Evolutionary conservation across 2,329 filamentous ascomycete genomes (phyloP), one percentile per base, ranked within the genome.

Genomic region (Colletotrichum sp.): DNA sequence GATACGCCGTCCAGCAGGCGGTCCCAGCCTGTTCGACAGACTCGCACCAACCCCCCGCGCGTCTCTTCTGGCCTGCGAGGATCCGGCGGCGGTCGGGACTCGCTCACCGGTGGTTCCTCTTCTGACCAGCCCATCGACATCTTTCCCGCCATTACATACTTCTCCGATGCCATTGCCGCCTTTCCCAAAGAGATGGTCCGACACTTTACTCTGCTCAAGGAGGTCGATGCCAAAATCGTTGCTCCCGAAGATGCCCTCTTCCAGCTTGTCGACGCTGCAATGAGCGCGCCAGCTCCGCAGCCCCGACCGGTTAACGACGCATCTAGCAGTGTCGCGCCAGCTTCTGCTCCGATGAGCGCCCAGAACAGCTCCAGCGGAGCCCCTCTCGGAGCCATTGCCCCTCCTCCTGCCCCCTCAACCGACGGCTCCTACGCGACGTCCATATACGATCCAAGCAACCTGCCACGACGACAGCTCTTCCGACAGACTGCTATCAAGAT

Each of bases 171-270:
- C 78, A 95, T 99, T 82, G 93, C 95, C 67, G 96, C 96, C 52
- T 91, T 99, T 30, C 97, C 97, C 6, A 96, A 96, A 84, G 97
- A 99, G 86, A 95, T 98, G 67, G 95, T 98, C 80, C 93, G 96
- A 82, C 96, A 99, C 85, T 98, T 98, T 80, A 98, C 96, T 38
- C 91, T 99, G 72, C 90, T 99, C 79, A 98, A 98, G 84, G 97
- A 99, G 86, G 97, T 99, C 64, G 97, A 99, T 87, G 96, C 96
- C 78, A 99, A 99, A 87, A 94, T 98, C 78, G 97, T 96, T 85
- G 93, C 93, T 30, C 94, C 97, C 8, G 95, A 98, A 83, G 94
- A 97, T 80, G 91, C 93, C 81, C 90, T 99, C 74, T 93, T 94
- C 82, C 91, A 94, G 82, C 90, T 98, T 77, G 91, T 98, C 80